phyloP scores from a whole-genome alignment of 176 grass and related monocot genomes.

The Leersia perrieri region DNA sequence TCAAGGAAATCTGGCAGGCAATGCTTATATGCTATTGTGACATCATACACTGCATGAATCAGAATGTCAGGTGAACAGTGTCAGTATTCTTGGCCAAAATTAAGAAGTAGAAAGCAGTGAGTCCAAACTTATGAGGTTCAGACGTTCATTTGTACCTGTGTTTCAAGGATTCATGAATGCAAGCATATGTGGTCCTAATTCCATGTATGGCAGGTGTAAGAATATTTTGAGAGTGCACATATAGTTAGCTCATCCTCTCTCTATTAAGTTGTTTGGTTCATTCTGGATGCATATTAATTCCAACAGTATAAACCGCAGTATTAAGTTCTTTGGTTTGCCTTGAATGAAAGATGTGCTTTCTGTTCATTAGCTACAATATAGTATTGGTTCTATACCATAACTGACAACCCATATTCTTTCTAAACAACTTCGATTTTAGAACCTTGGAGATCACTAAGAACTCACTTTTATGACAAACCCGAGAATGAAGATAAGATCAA shows the following conservation, averaged over 20 bases:
- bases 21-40: constrained; percentile 87
- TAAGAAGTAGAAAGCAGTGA: not conserved
- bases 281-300: constrained; percentile 12
- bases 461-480: not conserved
- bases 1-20: constrained; percentile 73
- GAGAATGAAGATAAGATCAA: not conserved
- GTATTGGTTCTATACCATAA: not conserved
- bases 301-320: not conserved
- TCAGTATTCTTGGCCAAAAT: not conserved
- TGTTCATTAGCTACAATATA: constrained; percentile 4
- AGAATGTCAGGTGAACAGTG: not conserved
- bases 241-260: not conserved
- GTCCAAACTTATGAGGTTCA: not conserved
- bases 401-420: not conserved
- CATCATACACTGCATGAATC: constrained; percentile 69
- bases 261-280: not conserved
- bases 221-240: constrained; percentile 9
- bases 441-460: not conserved
- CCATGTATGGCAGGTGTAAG: not conserved
- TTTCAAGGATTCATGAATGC: not conserved
- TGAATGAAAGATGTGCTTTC: not conserved
- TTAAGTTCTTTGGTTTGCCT: not conserved
- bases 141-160: not conserved
- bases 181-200: not conserved
- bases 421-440: not conserved